phyloP scores from a whole-genome alignment of 2,329 filamentous ascomycete species.

The Colletotrichum incanum region DNA sequence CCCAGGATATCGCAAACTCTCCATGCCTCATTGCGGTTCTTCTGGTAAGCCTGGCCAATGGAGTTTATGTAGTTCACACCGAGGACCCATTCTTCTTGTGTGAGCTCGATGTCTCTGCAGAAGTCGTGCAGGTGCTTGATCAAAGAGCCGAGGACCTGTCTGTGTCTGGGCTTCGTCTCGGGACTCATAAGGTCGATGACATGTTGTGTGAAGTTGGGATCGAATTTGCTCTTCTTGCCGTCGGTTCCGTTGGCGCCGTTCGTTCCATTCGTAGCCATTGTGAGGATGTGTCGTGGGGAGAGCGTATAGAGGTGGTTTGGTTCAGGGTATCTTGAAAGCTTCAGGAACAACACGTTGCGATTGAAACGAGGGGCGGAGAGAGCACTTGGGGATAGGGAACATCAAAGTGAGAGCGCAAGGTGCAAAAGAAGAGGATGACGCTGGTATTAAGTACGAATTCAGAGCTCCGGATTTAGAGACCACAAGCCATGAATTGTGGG shows the following conservation, averaged over 20 bases:
- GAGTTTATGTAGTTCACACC: constrained; percentile 44
- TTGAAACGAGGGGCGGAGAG: background rate
- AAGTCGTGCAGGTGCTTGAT: constrained; percentile 42
- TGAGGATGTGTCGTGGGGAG: background rate
- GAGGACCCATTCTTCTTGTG: constrained; percentile 42
- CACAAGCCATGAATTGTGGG: constrained; percentile 6
- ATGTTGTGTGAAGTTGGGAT: constrained; percentile 44
- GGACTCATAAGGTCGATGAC: constrained; percentile 44
- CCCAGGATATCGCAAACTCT: constrained; percentile 42
- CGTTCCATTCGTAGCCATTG: constrained; percentile 38
- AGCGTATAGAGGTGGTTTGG: background rate
- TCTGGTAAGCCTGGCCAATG: constrained; percentile 43
- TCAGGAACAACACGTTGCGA: background rate
- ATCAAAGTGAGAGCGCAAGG: background rate
- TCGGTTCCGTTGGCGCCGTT: constrained; percentile 34
- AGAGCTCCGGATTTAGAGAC: constrained; percentile 6
- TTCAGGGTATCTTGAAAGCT: constrained; percentile 1
- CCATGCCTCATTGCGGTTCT: constrained; percentile 44
- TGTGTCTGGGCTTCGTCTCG: constrained; percentile 40
- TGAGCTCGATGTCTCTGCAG: constrained; percentile 41
- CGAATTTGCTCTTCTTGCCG: constrained; percentile 37
- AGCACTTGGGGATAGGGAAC: background rate
- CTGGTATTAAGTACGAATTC: constrained; percentile 18
- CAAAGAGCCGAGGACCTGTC: constrained; percentile 39
- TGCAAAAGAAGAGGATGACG: background rate